Percentiles rank a stretch among this genome's conserved stretches.
phyloP scores from a whole-genome alignment of 495 filamentous ascomycete genomes.

The Podospora comata region DNA sequence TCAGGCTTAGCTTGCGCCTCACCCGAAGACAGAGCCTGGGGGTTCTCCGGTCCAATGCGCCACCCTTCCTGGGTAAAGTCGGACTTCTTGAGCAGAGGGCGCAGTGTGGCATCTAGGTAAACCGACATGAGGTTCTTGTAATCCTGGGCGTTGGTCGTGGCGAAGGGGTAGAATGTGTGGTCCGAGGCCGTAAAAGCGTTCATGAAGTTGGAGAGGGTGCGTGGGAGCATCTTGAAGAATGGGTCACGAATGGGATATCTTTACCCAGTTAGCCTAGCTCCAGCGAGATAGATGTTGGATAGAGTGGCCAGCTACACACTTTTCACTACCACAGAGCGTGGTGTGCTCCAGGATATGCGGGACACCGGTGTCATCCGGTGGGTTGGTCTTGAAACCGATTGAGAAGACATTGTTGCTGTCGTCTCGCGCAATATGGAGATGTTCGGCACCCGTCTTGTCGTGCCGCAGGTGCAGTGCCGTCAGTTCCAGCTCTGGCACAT shows the following conservation, averaged over 20 bases:
- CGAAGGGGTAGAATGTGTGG: constrained; percentile 97
- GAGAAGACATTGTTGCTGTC: constrained; percentile 99
- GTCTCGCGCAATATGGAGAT: constrained; percentile 89
- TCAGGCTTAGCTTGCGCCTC: constrained; percentile 40
- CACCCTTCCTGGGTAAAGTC: constrained; percentile 97
- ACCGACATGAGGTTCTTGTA: constrained; percentile 95
- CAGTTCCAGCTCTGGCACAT: constrained; percentile 89
- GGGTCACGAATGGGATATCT: constrained; percentile 95
- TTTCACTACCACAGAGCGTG: constrained; percentile 93
- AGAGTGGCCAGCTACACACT: constrained; percentile 50
- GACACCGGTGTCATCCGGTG: constrained; percentile 90
- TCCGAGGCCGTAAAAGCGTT: constrained; percentile 96
- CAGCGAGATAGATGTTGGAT: neutral
- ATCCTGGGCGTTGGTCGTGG: constrained; percentile 94
- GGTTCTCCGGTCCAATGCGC: constrained; percentile 90
- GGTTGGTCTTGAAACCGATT: constrained; percentile 98
- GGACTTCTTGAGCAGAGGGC: constrained; percentile 80
- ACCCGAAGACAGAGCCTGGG: constrained; percentile 49
- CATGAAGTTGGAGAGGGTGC: constrained; percentile 98
- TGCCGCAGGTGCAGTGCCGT: constrained; percentile 86
- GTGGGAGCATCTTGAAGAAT: constrained; percentile 99
- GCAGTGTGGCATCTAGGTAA: constrained; percentile 90
- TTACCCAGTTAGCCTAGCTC: neutral
- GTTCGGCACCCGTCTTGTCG: constrained; percentile 90
- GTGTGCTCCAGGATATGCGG: constrained; percentile 98